A percentile compares a stretch with the other conserved stretches of the same genome.
Conservation (phyloP, 768 basidiomycete genomes). For the Trametes cubensis region DNA sequence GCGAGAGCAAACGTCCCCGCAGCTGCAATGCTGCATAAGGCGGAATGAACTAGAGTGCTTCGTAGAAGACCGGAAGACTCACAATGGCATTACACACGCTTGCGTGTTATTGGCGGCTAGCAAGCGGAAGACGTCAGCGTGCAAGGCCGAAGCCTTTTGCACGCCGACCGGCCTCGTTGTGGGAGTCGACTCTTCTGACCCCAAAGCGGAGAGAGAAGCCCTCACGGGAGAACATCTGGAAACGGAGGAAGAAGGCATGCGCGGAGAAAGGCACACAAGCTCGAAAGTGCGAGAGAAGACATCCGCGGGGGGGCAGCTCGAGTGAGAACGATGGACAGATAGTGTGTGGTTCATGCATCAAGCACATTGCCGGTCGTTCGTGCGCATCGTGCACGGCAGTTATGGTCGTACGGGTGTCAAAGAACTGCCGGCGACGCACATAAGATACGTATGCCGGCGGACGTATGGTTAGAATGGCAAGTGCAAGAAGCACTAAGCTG, state of each 20-base stretch:
- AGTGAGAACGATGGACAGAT: neutral
- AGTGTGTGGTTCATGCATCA: too few species aligned
- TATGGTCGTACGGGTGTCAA: too few species aligned
- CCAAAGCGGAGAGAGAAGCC: neutral
- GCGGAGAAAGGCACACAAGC: conserved; percentile 2
- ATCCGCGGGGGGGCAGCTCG: neutral
- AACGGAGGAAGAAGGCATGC: conserved; percentile 8
- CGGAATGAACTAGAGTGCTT: conserved; percentile 1
- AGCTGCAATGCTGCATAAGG: neutral
- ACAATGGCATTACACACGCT: neutral
- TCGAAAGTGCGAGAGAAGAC: neutral
- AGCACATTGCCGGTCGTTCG: neutral
- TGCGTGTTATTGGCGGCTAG: neutral
- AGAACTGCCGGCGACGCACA: too few species aligned
- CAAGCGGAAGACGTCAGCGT: conserved; percentile 2
- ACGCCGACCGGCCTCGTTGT: neutral
- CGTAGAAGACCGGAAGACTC: neutral
- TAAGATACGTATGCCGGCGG: too few species aligned
- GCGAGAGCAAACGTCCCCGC: neutral
- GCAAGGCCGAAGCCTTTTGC: neutral
- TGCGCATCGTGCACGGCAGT: neutral
- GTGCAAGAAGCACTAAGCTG: too few species aligned
- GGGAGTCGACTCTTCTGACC: neutral
- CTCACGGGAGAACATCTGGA: conserved; percentile 10
- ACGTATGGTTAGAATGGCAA: too few species aligned